A percentile compares a stretch with the other conserved stretches of the same genome.
Conservation (phyloP, 2,329 filamentous ascomycete species). For the Colletotrichum sp. region DNA sequence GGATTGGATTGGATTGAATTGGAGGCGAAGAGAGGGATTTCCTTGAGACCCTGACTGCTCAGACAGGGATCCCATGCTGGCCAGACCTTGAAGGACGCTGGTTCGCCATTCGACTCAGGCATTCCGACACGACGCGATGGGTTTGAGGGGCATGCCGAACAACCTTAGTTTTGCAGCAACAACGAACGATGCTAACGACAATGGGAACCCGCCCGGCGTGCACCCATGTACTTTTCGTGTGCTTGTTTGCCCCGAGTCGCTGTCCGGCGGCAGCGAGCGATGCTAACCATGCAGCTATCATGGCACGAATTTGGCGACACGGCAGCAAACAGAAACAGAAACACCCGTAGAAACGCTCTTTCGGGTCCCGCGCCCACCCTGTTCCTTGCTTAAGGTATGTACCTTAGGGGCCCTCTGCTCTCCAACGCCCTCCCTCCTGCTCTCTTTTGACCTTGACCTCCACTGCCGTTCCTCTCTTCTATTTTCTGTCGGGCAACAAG, state of each 20-base stretch:
- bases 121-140: constrained; percentile 6
- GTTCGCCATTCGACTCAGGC: constrained; percentile 6
- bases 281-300: background rate
- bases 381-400: background rate
- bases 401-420: background rate
- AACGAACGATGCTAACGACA: background rate
- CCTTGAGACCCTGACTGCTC: background rate
- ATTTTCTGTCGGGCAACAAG: background rate
- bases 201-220: background rate
- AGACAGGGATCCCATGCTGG: background rate
- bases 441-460: background rate
- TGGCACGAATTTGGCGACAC: background rate
- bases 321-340: background rate
- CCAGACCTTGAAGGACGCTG: background rate
- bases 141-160: constrained; percentile 1
- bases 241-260: background rate
- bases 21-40: background rate
- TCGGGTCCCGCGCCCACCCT: constrained; percentile 5
- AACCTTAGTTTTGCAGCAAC: constrained; percentile 1
- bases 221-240: background rate
- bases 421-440: background rate
- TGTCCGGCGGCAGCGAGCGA: background rate
- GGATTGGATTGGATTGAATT: background rate
- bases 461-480: background rate
- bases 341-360: background rate